Base-by-base conservation (phyloP, 495 filamentous ascomycete species). In the Cercophora samala region DNA sequence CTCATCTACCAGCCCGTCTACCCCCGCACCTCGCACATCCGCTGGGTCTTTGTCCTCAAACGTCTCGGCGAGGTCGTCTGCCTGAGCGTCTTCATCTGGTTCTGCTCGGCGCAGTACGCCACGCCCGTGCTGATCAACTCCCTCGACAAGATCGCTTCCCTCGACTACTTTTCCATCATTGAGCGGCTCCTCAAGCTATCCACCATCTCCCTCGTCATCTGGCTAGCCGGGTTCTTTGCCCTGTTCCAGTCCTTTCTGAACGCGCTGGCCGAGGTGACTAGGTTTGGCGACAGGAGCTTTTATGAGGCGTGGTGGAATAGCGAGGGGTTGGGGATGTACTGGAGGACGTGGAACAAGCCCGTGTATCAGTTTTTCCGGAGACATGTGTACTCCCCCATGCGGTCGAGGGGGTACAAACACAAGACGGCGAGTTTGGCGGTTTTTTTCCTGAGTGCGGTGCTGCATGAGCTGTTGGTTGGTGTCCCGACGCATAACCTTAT, bases 291-390 rank as follows among this genome's bases (percentile, higher is more conserved):
- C 77, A 86, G 95, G 19, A 89, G 94, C 58, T 99, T 98, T 75
- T 99, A 99, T 75, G 88, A 90, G 1, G 92, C 95, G 66, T 99
- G 95, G 95, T 99, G 73, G 95, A 99, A 99, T 73, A 92, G 89
- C 56, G 87, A 88, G 18, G 91, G 88, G 67, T 79, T 98, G 3
- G 92, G 94, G 3, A 83, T 82, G 8, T 99, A 99, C 81, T 99
- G 95, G 95, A 85, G 92, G 23, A 91, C 89, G 0, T 99, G 95
- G 95, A 99, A 99, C 74, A 96, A 95, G 71, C 95, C 95, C 2
- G 94, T 98, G 13, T 96, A 96, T 74, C 85, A 91, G 59, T 99
- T 96, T 78, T 97, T 99, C 92, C 91, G 89, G 71, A 80, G 95
- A 52, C 95, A 99, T 75, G 86, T 99, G 29, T 97, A 91, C 80